A percentile compares a stretch with the other conserved stretches of the same genome.
phyloP scores from a whole-genome alignment of 441 rosid genomes.

The Raphanus hybrid region DNA sequence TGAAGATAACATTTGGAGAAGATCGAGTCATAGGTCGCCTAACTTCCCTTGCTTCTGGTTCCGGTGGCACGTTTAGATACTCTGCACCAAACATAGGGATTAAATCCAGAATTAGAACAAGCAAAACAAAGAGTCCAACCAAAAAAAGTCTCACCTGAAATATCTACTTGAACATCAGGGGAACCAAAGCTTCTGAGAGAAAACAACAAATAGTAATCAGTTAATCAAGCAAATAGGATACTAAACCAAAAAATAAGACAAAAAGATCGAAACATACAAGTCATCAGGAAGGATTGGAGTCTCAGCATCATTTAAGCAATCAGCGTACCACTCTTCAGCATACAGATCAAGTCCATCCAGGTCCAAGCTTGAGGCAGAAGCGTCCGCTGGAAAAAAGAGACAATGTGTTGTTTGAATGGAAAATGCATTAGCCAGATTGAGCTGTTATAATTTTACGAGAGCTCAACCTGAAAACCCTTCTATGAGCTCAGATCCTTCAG shows the following conservation, averaged over 20 bases:
- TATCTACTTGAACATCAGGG: conserved; percentile 69
- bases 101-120: background rate
- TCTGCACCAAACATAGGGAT: conserved; percentile 54
- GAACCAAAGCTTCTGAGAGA: conserved; percentile 62
- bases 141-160: conserved; percentile 58
- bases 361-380: conserved; percentile 57
- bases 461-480: conserved; percentile 69
- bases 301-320: conserved; percentile 73
- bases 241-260: conserved; percentile 28
- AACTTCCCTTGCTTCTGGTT: conserved; percentile 47
- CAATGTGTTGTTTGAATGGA: conserved; percentile 17
- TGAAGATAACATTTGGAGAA: conserved; percentile 66
- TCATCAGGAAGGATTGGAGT: conserved; percentile 55
- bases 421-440: conserved; percentile 16
- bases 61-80: conserved; percentile 55
- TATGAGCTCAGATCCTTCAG: conserved; percentile 57
- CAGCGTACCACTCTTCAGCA: conserved; percentile 75
- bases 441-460: conserved; percentile 19
- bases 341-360: conserved; percentile 63
- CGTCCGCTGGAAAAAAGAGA: conserved; percentile 43
- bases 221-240: conserved; percentile 32
- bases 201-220: conserved; percentile 32
- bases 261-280: conserved; percentile 53
- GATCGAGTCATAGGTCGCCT: conserved; percentile 57
- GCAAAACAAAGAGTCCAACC: conserved; percentile 3